These are phyloP conservation scores for Elongisporangium anandrum DNA, from an alignment of 352 stramenopile genomes.

Conservation along the genomic window DNA sequence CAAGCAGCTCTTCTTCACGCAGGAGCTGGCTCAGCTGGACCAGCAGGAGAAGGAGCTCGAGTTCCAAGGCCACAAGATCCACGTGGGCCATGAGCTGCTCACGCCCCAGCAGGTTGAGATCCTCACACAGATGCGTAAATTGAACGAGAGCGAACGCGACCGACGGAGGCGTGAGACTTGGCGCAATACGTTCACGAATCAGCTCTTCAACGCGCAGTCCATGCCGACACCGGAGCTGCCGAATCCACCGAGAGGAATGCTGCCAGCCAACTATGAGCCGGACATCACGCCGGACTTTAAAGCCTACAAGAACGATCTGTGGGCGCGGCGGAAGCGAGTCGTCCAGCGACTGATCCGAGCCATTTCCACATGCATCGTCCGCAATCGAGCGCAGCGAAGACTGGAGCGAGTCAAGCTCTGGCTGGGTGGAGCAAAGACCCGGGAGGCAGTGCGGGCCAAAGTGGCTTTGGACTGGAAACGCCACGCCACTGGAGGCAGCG, in stretches of 20 bases:
- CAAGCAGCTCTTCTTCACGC: slow-evolving; percentile 81
- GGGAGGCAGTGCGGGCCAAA: slow-evolving; percentile 49
- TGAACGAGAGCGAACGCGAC: slow-evolving; percentile 23
- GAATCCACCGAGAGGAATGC: slow-evolving; percentile 19
- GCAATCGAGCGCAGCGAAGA: slow-evolving; percentile 48
- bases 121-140: slow-evolving; percentile 43
- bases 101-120: slow-evolving; percentile 36
- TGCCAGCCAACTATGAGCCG: slow-evolving; percentile 40
- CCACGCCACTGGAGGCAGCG: slow-evolving; percentile 1
- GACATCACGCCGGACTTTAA: slow-evolving; percentile 68
- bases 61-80: slow-evolving; percentile 78
- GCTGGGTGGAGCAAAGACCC: slow-evolving; percentile 39
- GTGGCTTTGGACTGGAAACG: slow-evolving; percentile 52
- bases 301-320: slow-evolving; percentile 86
- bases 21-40: slow-evolving; percentile 71
- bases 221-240: slow-evolving; percentile 16
- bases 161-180: slow-evolving; percentile 38
- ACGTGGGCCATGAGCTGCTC: slow-evolving; percentile 56
- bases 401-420: slow-evolving; percentile 52
- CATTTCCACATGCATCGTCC: slow-evolving; percentile 73
- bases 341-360: slow-evolving; percentile 63
- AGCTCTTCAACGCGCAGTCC: slow-evolving; percentile 24
- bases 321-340: slow-evolving; percentile 60
- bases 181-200: slow-evolving; percentile 30
- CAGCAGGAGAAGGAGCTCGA: slow-evolving; percentile 76